Conservation (phyloP, 2,329 filamentous ascomycete species). For the Stachybotrys chlorohalonatus region DNA sequence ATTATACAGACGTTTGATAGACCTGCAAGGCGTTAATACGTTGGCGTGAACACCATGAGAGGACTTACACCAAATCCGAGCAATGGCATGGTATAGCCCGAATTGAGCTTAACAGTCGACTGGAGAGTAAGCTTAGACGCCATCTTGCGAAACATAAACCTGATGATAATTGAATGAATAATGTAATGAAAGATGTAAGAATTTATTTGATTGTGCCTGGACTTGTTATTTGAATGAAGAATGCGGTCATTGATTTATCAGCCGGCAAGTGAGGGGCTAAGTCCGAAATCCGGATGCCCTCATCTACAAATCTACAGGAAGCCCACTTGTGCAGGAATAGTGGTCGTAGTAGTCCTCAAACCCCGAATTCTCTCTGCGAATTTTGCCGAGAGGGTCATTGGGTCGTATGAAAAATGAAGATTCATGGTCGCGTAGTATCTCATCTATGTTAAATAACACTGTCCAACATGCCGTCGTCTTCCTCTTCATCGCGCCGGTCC, state of each 20-base stretch:
- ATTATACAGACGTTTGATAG: slow-evolving; percentile 38
- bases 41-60: not conserved
- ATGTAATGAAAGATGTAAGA: too few species aligned
- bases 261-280: not conserved
- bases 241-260: not conserved
- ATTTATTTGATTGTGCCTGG: too few species aligned
- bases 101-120: slow-evolving; percentile 43
- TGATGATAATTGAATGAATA: not conserved
- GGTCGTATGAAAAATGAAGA: too few species aligned
- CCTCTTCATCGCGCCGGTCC: slow-evolving; percentile 14
- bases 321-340: not conserved
- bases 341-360: too few species aligned
- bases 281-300: not conserved
- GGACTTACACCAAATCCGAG: slow-evolving; percentile 44
- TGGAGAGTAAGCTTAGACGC: slow-evolving; percentile 33
- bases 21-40: slow-evolving; percentile 25
- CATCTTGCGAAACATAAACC: slow-evolving; percentile 27
- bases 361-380: too few species aligned
- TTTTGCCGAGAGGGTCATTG: too few species aligned
- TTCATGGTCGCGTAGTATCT: too few species aligned
- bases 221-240: not conserved
- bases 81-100: slow-evolving; percentile 41
- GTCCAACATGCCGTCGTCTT: slow-evolving; percentile 18
- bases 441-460: slow-evolving; percentile 20
- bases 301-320: not conserved